phyloP scores from a whole-genome alignment of 768 basidiomycete genomes.

The Lyophyllum atratum region DNA sequence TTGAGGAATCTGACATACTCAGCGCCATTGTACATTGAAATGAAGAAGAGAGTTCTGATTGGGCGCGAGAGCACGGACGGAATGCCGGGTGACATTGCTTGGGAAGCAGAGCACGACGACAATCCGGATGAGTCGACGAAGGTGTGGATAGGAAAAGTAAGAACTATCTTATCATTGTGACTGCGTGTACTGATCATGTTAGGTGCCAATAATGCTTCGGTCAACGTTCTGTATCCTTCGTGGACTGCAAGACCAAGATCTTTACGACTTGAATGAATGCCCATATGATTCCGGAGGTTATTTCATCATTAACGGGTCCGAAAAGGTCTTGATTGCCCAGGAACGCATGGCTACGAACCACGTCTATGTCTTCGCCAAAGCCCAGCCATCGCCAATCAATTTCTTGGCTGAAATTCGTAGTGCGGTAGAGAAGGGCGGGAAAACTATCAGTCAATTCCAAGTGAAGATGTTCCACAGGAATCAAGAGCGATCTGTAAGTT shows the following conservation, averaged over 20 bases:
- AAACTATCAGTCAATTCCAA: conserved; percentile 96
- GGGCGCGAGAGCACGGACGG: conserved; percentile 84
- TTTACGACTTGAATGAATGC: conserved; percentile 95
- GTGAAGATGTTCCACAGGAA: conserved; percentile 95
- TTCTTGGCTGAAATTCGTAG: conserved; percentile 97
- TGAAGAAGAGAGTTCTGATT: conserved; percentile 81
- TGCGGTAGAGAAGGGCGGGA: conserved; percentile 96
- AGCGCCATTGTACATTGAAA: conserved; percentile 93
- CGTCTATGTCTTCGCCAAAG: conserved; percentile 98
- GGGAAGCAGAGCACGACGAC: conserved; percentile 75
- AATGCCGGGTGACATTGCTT: conserved; percentile 75
- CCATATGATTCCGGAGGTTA: conserved; percentile 99
- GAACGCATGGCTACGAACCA: conserved; percentile 99
- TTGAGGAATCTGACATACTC: conserved; percentile 95
- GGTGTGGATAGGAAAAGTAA: conserved; percentile 93
- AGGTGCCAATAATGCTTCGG: conserved; percentile 98
- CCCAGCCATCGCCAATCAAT: conserved; percentile 92
- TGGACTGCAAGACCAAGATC: conserved; percentile 73
- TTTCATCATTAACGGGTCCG: conserved; percentile 99
- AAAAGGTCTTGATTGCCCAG: conserved; percentile 99
- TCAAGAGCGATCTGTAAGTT: conserved; percentile 83
- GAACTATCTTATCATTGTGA: conserved; percentile 18
- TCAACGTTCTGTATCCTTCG: conserved; percentile 94
- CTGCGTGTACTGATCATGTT: background rate
- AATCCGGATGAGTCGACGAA: conserved; percentile 68